Evolutionary conservation across 106 monocot genomes (phyloP), one percentile per base, ranked within the genome.

Genomic region (Gastrodia elata): DNA sequence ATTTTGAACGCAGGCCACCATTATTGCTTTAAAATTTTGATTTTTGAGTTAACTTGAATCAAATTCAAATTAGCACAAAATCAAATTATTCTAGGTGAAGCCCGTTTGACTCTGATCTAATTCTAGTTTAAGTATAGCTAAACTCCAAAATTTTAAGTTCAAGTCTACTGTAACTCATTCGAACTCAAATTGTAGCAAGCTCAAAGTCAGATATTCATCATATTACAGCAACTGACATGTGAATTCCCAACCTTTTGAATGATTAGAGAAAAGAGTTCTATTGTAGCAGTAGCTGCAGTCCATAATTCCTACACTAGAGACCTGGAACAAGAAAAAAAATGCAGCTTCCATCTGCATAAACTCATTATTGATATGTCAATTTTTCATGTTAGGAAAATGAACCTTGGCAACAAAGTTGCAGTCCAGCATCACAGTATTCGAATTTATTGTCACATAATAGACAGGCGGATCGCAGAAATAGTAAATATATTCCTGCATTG

Each of bases 371-470:
- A 59, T 59, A 27, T 38, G 18, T 58, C 22, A 35, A 39, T 55
- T 14, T 52, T 52, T 52, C 7, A 33, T 34, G 9, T 44, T 28
- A 61, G 7, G 18, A 75, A 76, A 0, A 35, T 59, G 73, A 43
- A 88, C 92, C 90, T 97, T 97, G 15, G 96, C 91, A 56, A 84
- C 84, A 72, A 87, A 90, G 38, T 90, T 83, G 25, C 82, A 70
- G 79, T 92, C 92, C 73, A 97, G 49, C 65, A 97, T 41, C 8
- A 97, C 77, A 78, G 79, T 86, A 40, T 68, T 84, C 4, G 96
- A 88, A 65, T 79, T 84, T 73, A 97, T 71, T 26, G 86, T 86
- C 16, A 88, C 80, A 71, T 77, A 65, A 64, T 82, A 78, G 5
- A 90, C 65, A 55, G 92, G 92, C 9, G 87, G 90, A 39, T 90